These are phyloP conservation scores for Limonomyces culmigenus DNA, from an alignment of 1,284 basidiomycete genomes.

Conservation along the genomic window DNA sequence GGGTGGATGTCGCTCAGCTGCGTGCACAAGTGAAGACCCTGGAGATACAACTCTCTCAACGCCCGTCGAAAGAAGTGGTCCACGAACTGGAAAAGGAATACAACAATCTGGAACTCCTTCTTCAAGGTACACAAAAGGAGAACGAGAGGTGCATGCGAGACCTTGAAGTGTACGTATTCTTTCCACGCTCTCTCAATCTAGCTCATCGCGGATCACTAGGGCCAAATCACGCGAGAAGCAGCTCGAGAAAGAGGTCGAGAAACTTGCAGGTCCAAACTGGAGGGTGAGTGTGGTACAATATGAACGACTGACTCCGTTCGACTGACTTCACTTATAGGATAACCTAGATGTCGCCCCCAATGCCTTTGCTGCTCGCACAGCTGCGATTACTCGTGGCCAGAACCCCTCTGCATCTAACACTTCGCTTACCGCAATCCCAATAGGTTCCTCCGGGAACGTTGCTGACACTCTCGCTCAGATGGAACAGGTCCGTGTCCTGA, in stretches of 20 bases:
- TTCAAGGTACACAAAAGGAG: conserved; percentile 61
- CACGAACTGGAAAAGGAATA: conserved; percentile 51
- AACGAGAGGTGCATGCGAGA: conserved; percentile 66
- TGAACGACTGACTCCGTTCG: neutral
- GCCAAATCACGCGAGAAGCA: conserved; percentile 34
- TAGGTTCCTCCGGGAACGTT: conserved; percentile 6
- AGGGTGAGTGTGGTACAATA: conserved; percentile 28
- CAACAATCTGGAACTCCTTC: conserved; percentile 49
- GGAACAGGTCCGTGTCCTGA: conserved; percentile 47
- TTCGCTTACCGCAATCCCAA: neutral
- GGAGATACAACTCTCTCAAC: conserved; percentile 41
- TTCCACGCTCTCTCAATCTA: neutral
- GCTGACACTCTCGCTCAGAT: conserved; percentile 35
- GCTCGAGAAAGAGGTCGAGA: conserved; percentile 52
- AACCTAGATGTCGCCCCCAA: neutral
- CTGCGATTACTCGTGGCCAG: neutral
- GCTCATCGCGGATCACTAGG: conserved; percentile 4
- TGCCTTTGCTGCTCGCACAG: neutral
- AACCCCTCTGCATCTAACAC: neutral
- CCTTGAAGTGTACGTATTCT: conserved; percentile 35
- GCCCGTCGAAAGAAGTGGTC: conserved; percentile 46
- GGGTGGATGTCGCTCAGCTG: conserved; percentile 20
- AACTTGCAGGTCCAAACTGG: conserved; percentile 59
- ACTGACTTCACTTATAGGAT: conserved; percentile 2
- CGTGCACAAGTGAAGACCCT: conserved; percentile 39